These are phyloP conservation scores for Daedaleopsis nitida DNA, from an alignment of 768 basidiomycete species.

Conservation along the genomic window DNA sequence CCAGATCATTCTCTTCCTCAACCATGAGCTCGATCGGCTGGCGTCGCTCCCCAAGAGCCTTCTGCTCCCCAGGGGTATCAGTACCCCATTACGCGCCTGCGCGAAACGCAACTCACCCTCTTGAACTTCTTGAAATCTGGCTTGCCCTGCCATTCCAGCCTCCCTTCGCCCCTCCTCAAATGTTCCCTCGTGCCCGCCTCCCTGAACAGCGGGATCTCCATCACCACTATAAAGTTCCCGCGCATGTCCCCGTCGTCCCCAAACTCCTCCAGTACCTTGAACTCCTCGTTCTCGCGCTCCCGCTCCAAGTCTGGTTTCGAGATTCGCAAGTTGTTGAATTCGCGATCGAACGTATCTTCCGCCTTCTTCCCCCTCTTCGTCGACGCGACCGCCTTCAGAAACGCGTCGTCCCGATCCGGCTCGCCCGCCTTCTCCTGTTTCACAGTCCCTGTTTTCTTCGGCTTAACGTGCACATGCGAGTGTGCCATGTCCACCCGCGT, in stretches of 20 bases:
- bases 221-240: constrained; percentile 81
- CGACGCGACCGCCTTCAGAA: constrained; percentile 74
- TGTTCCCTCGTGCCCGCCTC: constrained; percentile 22
- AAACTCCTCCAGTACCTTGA: constrained; percentile 66
- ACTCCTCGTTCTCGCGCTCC: constrained; percentile 52
- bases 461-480: constrained; percentile 13
- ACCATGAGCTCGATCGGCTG: constrained; percentile 53
- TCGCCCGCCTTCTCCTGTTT: constrained; percentile 39
- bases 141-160: constrained; percentile 48
- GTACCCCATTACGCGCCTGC: not conserved
- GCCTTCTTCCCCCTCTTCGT: constrained; percentile 66
- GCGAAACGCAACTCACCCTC: constrained; percentile 45
- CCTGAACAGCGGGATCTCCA: constrained; percentile 61
- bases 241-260: constrained; percentile 60
- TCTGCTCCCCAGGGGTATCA: constrained; percentile 35
- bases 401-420: constrained; percentile 67
- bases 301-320: constrained; percentile 58
- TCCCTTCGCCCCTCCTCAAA: constrained; percentile 24
- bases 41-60: constrained; percentile 26
- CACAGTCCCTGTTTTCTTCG: constrained; percentile 17
- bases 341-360: constrained; percentile 74
- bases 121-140: constrained; percentile 82
- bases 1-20: constrained; percentile 54
- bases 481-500: constrained; percentile 21
- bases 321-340: constrained; percentile 78